Conservation (phyloP, 1,139 yeast species). For the Scheffersomyces parashehatae region DNA sequence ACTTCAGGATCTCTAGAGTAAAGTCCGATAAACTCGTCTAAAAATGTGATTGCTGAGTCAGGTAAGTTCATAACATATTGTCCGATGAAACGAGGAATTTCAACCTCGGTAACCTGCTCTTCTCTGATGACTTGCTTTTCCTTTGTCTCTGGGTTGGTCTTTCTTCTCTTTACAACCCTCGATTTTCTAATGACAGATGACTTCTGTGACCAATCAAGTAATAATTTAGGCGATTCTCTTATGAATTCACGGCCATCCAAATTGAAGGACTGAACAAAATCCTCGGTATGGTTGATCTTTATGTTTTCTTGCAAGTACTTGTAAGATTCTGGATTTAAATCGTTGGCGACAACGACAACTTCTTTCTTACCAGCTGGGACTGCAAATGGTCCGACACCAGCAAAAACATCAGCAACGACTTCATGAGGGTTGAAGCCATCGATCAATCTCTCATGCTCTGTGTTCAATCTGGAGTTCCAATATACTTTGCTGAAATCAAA, state of each 20-base stretch:
- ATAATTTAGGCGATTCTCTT: conserved; percentile 52
- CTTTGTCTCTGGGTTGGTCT: conserved; percentile 22
- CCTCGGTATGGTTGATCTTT: conserved; percentile 57
- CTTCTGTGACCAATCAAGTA: conserved; percentile 39
- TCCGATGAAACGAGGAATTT: conserved; percentile 60
- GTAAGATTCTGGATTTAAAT: conserved; percentile 85
- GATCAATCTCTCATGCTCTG: conserved; percentile 88
- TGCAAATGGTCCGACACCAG: conserved; percentile 98
- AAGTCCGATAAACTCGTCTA: conserved; percentile 74
- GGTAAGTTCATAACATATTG: conserved; percentile 97
- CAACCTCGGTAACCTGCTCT: conserved; percentile 26
- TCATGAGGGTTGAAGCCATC: conserved; percentile 59
- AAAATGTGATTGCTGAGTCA: conserved; percentile 85
- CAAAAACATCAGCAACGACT: conserved; percentile 92
- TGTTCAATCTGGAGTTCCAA: conserved; percentile 94
- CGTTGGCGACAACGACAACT: conserved; percentile 85
- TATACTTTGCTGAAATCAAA: conserved; percentile 93
- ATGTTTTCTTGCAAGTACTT: conserved; percentile 70
- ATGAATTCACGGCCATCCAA: conserved; percentile 86
- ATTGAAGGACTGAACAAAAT: conserved; percentile 65
- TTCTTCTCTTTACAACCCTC: conserved; percentile 33
- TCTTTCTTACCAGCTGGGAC: conserved; percentile 91
- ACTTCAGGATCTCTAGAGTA: conserved; percentile 45
- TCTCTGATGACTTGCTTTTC: conserved; percentile 21
- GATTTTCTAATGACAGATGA: conserved; percentile 27